Evolutionary conservation across 805 yeast genomes (phyloP).

Genomic region (Candida maris): DNA sequence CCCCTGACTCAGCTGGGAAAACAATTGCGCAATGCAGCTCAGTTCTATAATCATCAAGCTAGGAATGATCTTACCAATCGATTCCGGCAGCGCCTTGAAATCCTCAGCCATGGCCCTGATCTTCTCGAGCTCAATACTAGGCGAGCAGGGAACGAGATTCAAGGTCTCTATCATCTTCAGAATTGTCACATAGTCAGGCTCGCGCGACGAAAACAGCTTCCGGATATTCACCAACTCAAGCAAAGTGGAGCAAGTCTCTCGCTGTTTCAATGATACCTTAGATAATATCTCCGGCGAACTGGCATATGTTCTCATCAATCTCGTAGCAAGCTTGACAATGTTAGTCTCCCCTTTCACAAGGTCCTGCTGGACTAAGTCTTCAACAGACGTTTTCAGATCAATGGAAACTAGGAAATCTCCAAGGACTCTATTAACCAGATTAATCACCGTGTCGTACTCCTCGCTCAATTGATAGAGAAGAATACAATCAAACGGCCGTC

Average conservation of each 20-base stretch:
- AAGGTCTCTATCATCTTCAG: conserved; percentile 53
- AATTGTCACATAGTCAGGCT: conserved; percentile 45
- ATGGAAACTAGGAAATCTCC: conserved; percentile 74
- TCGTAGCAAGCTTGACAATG: conserved; percentile 44
- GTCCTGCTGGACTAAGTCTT: conserved; percentile 18
- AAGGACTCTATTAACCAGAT: conserved; percentile 67
- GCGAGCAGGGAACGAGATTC: conserved; percentile 61
- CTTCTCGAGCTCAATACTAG: conserved; percentile 45
- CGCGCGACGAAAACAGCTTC: conserved; percentile 47
- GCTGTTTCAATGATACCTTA: conserved; percentile 50
- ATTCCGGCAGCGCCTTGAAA: conserved; percentile 59
- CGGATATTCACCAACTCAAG: conserved; percentile 68
- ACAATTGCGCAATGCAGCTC: conserved; percentile 66
- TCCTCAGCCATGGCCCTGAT: conserved; percentile 68
- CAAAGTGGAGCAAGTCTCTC: conserved; percentile 62
- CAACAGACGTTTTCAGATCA: conserved; percentile 37
- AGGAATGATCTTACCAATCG: conserved; percentile 76
- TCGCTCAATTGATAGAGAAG: conserved; percentile 83
- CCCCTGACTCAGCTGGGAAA: conserved; percentile 41
- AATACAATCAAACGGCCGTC: conserved; percentile 80
- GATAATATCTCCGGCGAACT: conserved; percentile 57
- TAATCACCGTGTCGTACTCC: conserved; percentile 77
- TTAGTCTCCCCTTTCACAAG: conserved; percentile 40
- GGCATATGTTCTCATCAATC: conserved; percentile 42
- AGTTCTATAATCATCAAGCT: conserved; percentile 73